Evolutionary conservation across 1,284 basidiomycete genomes (phyloP), one percentile per base, ranked within the genome.

Genomic region (Ceratobasidium sp.): DNA sequence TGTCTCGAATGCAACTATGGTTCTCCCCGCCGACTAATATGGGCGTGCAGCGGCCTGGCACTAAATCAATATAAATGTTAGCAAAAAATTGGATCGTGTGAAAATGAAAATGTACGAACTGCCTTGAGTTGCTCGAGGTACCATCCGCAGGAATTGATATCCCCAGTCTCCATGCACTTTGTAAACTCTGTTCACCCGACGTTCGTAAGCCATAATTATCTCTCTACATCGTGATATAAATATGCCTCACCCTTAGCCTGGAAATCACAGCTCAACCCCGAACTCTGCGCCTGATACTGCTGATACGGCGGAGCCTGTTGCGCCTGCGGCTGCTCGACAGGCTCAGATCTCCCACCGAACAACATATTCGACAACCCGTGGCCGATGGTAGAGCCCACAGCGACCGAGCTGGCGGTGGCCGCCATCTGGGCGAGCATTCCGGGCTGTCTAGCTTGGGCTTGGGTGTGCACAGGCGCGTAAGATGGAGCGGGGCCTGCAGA

Each of bases 321-420:
- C 6, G 48, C 36, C 48, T 65, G 44, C 5, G 84, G 81, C 59
- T 87, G 86, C 1, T 75, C 71, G 47, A 86, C 85, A 69, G 85
- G 84, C 54, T 83, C 86, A 64, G 85, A 84, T 17, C 85, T 82
- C 72, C 91, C 88, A 60, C 94, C 94, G 78, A 96, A 96, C 74
- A 96, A 88, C 92, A 96, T 94, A 82, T 82, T 88, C 63, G 92
- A 94, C 76, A 96, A 81, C 47, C 94, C 94, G 80, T 96, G 94
- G 60, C 94, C 94, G 76, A 96, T 87, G 65, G 90, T 90, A 17
- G 93, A 94, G 54, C 94, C 94, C 66, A 94, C 86, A 5, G 94
- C 94, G 51, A 96, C 94, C 76, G 92, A 93, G 73, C 93, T 94
- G 33, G 93, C 94, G 7, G 94, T 96, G 17, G 94, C 93, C 71